A percentile compares a stretch with the other conserved stretches of the same genome.
phyloP scores from a whole-genome alignment of 768 basidiomycete species.

The Leccinum barrowsii region DNA sequence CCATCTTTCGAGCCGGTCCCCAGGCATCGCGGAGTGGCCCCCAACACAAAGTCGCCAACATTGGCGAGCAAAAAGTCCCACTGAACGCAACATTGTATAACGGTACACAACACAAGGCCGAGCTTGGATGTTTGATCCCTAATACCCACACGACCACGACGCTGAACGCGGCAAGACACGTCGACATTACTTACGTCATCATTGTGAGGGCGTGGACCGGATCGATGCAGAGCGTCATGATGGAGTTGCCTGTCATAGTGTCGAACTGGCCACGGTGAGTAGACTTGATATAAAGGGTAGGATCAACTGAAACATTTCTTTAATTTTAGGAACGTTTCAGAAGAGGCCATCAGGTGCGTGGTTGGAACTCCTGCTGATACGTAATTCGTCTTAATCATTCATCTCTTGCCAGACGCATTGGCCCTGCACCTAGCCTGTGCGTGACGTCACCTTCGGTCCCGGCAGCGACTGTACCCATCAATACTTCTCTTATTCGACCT shows the following conservation, averaged over 20 bases:
- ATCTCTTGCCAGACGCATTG: constrained; percentile 41
- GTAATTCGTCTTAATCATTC: not conserved
- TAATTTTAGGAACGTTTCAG: constrained; percentile 57
- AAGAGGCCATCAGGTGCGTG: constrained; percentile 57
- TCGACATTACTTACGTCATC: constrained; percentile 81
- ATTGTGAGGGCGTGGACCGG: constrained; percentile 77
- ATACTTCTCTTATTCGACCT: constrained; percentile 20
- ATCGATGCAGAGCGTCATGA: constrained; percentile 55
- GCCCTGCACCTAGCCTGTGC: constrained; percentile 41
- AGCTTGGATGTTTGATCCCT: constrained; percentile 68
- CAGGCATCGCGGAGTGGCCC: constrained; percentile 53
- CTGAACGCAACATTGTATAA: constrained; percentile 73
- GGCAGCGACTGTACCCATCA: constrained; percentile 30
- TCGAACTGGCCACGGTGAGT: constrained; percentile 84
- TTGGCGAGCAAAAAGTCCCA: constrained; percentile 70
- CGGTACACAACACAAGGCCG: constrained; percentile 66
- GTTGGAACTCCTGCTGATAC: not conserved
- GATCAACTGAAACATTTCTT: not conserved
- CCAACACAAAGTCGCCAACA: constrained; percentile 47
- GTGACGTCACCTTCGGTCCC: constrained; percentile 25
- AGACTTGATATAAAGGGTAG: not conserved
- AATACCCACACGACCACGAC: constrained; percentile 76
- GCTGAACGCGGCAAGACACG: constrained; percentile 75
- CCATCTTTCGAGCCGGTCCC: constrained; percentile 65
- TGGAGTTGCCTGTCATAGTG: constrained; percentile 77